Base-by-base conservation (phyloP, 306 rosid genomes). In the Quercus gilva region DNA sequence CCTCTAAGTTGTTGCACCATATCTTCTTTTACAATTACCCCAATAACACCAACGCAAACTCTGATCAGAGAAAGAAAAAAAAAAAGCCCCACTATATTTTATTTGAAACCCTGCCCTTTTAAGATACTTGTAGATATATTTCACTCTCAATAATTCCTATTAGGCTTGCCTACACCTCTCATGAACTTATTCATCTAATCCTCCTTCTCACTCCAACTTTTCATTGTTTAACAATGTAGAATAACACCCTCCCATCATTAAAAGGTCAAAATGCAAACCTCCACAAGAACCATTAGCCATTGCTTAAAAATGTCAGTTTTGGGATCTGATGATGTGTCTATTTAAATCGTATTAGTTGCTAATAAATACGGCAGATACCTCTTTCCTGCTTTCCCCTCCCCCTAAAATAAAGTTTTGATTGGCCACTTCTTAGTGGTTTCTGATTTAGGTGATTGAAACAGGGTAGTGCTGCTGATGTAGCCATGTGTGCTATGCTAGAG, bases 391-490 rank as follows among this genome's bases (percentile, higher is more conserved):
- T 18, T 33, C 69, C 3, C 43, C 23, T 43, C 8, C 71, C 49
- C 2, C 19, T 2, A 33, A 10, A 35, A 17, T 6, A 2, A 67
- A 67, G 8, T 31, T 23, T 1, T 19, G 14, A 67, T 67, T 10
- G 17, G 72, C 52, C 25, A 1, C 58, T 65, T 19, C 19, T 43
- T 14, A 74, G 2, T 57, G 63, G 52, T 19, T 78, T 71, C 69
- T 65, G 59, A 41, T 55, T 63, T 65, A 9, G 61, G 78, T 21
- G 31, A 85, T 84, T 88, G 82, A 63, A 60, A 90, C 97, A 94
- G 97, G 98, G 98, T 70, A 94, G 98, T 78, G 97, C 97, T 10
- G 98, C 98, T 25, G 98, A 94, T 85, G 98, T 94, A 76, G 97
- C 98, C 88, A 94, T 92, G 98, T 94, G 98, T 78, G 98, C 98